Percentiles rank a stretch among this genome's conserved stretches.
Evolutionary conservation across 2,329 filamentous ascomycete species (phyloP).

Genomic region (Fusarium graminum): DNA sequence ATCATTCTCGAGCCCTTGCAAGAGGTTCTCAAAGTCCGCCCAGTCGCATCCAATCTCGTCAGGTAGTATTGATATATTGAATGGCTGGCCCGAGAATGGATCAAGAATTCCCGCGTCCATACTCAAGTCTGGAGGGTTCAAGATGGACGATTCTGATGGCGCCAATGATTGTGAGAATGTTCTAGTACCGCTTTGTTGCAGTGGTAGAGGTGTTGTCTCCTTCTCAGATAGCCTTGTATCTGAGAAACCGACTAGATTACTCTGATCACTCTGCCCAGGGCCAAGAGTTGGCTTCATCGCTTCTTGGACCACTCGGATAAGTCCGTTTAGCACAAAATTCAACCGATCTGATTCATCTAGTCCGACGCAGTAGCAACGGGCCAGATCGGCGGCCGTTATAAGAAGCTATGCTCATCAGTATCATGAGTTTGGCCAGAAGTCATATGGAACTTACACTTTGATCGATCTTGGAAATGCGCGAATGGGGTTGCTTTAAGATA

Average conservation of each 20-base stretch:
- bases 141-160: accelerated
- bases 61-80: neutral
- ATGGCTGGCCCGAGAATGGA: constrained; percentile 7
- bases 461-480: constrained; percentile 7
- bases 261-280: accelerated
- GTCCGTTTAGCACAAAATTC: neutral
- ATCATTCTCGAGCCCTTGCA: constrained; percentile 15
- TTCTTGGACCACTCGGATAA: constrained; percentile 7
- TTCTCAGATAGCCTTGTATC: accelerated
- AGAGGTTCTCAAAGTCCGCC: constrained; percentile 16
- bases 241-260: accelerated
- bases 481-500: constrained; percentile 11
- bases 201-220: accelerated
- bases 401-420: neutral
- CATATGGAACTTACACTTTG: constrained; percentile 2
- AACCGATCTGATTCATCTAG: neutral
- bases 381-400: neutral
- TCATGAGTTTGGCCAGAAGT: accelerated
- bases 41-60: constrained; percentile 24
- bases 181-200: accelerated
- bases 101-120: neutral
- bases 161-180: neutral
- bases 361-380: neutral
- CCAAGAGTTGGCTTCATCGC: neutral
- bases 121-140: accelerated